phyloP scores from a whole-genome alignment of 768 basidiomycete genomes.

The Agrocybe pediades region DNA sequence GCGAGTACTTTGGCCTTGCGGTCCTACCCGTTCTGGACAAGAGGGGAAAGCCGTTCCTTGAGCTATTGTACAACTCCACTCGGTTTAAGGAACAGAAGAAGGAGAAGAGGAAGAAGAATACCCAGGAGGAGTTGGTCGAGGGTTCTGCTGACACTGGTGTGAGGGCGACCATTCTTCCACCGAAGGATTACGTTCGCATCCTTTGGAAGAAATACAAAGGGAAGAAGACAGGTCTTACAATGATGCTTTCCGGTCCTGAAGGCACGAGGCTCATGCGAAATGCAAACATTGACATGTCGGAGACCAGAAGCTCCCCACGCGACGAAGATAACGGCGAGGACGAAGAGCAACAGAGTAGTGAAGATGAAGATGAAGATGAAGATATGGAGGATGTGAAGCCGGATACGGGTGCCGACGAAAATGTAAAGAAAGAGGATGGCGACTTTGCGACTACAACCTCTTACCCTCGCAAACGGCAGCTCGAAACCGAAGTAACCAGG shows the following conservation, averaged over 20 bases:
- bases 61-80: slow-evolving; percentile 3
- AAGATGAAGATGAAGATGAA: neutral
- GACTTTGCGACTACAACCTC: too few relatives aligned
- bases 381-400: too few relatives aligned
- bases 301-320: neutral
- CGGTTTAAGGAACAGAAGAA: neutral
- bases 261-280: neutral
- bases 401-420: neutral
- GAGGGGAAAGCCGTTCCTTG: neutral
- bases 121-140: too few relatives aligned
- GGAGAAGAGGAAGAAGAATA: too few relatives aligned
- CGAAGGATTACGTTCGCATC: neutral
- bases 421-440: neutral
- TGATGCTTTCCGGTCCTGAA: neutral
- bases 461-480: too few relatives aligned
- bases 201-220: neutral
- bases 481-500: too few relatives aligned
- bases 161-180: neutral
- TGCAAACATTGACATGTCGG: neutral
- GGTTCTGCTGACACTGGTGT: neutral
- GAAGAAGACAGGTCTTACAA: neutral
- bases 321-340: neutral
- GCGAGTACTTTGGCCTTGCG: neutral
- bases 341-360: neutral
- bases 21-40: neutral